Evolutionary conservation across 2,329 filamentous ascomycete species (phyloP), one percentile per base, ranked within the genome.

Genomic region (Fusarium sp.): DNA sequence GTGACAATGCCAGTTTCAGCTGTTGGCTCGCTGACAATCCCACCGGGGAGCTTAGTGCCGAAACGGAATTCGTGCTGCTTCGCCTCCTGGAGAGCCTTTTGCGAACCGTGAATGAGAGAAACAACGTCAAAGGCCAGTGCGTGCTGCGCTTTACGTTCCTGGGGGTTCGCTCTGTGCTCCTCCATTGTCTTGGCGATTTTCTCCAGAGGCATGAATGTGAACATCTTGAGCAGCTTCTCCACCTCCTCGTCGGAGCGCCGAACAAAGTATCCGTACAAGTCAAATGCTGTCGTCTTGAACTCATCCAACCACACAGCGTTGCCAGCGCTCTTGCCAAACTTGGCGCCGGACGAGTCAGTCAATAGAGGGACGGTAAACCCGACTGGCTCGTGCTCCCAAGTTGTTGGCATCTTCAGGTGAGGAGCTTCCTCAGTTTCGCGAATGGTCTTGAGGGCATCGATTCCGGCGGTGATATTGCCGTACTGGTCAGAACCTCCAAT

Each of bases 401-500:
- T 80, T 2, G 75, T 61, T 17, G 83, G 81, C 47, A 86, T 76
- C 68, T 69, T 77, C 33, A 71, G 41, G 6, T 72, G 57, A 2
- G 82, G 82, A 46, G 86, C 77, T 33, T 85, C 82, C 61, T 90
- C 84, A 47, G 79, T 81, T 41, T 86, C 85, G 54, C 90, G 86
- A 43, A 95, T 89, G 55, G 90, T 84, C 78, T 94, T 95, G 73
- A 98, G 87, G 4, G 92, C 88, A 62, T 97, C 93, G 75, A 96
- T 90, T 48, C 96, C 96, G 14, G 94, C 90, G 28, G 96, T 87
- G 68, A 99, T 98, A 79, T 99, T 99, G 66, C 96, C 96, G 76
- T 91, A 98, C 80, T 99, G 96, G 76, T 99, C 96, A 8, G 94
- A 94, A 39, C 96, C 96, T 59, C 96, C 96, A 52, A 99, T 92